Percentiles rank a stretch among this genome's conserved stretches.
These are phyloP conservation scores for Colletotrichum trifolii DNA, from an alignment of 2,329 filamentous ascomycete species.

Conservation along the genomic window DNA sequence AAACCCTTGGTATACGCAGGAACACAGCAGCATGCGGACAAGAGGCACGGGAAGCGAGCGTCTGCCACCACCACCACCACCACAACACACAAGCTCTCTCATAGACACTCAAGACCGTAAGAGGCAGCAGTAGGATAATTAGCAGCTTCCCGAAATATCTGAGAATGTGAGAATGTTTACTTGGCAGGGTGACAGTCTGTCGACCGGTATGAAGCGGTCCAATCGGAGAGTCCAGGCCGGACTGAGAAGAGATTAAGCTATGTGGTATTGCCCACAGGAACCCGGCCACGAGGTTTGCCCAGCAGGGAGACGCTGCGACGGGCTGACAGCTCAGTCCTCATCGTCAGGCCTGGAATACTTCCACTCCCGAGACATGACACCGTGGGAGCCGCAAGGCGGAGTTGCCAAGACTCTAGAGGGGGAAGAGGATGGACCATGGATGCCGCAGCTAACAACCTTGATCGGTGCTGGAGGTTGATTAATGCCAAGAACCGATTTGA, in stretches of 20 bases:
- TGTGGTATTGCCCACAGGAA: conserved; percentile 6
- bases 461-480: conserved; percentile 32
- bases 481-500: conserved; percentile 25
- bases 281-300: conserved; percentile 11
- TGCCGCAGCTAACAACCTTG: conserved; percentile 26
- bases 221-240: conserved; percentile 3
- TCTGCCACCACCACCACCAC: not conserved
- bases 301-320: not conserved
- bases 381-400: conserved; percentile 14
- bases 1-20: conserved; percentile 11
- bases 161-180: not conserved
- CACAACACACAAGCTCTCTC: not conserved
- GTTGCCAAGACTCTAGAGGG: conserved; percentile 29
- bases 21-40: conserved; percentile 2
- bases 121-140: not conserved
- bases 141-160: not conserved
- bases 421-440: conserved; percentile 19
- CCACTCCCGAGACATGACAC: no score
- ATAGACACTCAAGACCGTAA: not conserved
- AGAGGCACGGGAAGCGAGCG: not conserved
- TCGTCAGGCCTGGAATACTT: not conserved
- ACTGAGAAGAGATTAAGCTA: conserved; percentile 17
- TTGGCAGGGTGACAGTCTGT: not conserved
- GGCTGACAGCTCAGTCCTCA: conserved; percentile 2
- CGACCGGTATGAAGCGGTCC: conserved; percentile 18